Base-by-base conservation (phyloP, 768 basidiomycete genomes). In the Daedaleopsis sinensis region DNA sequence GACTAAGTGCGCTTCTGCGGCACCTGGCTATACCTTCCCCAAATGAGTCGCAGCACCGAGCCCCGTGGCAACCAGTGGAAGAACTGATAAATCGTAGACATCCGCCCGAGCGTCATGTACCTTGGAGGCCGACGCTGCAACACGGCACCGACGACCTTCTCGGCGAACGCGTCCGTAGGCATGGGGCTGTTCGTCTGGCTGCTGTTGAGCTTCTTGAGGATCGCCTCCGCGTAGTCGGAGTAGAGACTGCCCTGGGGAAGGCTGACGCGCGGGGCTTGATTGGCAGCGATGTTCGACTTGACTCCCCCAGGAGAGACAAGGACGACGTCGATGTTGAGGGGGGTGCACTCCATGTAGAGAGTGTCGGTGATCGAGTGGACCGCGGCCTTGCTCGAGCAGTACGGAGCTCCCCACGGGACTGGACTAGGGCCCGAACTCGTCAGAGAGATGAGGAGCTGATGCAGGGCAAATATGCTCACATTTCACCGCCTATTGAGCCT, bases 281-380 rank as follows among this genome's bases (percentile, higher is more conserved):
- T 90, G 32, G 71, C 70, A 6, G 87, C 74, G 52, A 93, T 79
- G 66, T 91, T 89, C 6, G 89, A 90, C 51, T 75, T 80, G 58
- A 93, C 78, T 3, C 81, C 77, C 10, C 87, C 91, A 0, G 90
- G 87, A 6, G 84, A 79, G 46, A 93, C 78, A 61, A 89, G 85
- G 69, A 92, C 75, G 46, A 93, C 89, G 32, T 83, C 76, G 58
- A 94, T 80, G 37, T 85, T 84, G 71, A 92, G 83, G 1, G 90
- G 89, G 48, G 79, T 81, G 73, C 86, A 85, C 69, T 94, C 92
- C 89, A 91, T 88, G 4, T 79, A 79, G 12, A 93, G 80, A 0
- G 83, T 81, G 51, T 92, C 84, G 52, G 84, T 84, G 43, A 92
- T 75, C 27, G 80, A 74, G 44, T 84, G 84, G 8, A 87, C 70